These are phyloP conservation scores for Linnemannia zychae DNA, from an alignment of 192 early-diverging fungal species.

Conservation along the genomic window DNA sequence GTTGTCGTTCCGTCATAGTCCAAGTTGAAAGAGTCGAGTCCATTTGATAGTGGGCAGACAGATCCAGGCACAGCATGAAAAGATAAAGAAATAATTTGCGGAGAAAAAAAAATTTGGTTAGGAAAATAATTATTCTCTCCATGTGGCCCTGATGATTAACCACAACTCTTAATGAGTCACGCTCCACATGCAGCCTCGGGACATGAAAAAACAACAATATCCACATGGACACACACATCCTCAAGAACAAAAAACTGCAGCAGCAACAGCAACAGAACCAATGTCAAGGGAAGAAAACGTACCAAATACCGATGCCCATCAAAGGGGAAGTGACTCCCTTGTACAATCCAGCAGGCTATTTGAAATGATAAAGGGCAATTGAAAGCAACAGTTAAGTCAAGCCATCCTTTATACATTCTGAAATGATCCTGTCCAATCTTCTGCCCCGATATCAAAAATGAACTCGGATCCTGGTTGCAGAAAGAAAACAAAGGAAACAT, in stretches of 20 bases:
- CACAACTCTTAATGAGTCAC: conserved; percentile 22
- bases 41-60: not conserved
- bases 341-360: conserved; percentile 72
- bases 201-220: not conserved
- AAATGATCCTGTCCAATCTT: not conserved
- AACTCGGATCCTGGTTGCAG: not conserved
- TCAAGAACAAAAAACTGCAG: not conserved
- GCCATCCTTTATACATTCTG: not conserved
- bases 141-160: not conserved
- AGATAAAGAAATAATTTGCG: not conserved
- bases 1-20: not conserved
- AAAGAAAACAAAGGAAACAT: conserved; percentile 32
- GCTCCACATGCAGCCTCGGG: not conserved
- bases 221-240: not conserved
- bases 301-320: conserved; percentile 80
- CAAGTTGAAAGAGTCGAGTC: not conserved
- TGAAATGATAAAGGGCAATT: not conserved
- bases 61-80: too few species aligned
- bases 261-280: not conserved
- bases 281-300: conserved; percentile 1
- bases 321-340: conserved; percentile 79
- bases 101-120: not conserved
- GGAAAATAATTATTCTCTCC: not conserved
- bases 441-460: not conserved
- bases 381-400: not conserved